phyloP scores from a whole-genome alignment of 2,329 filamentous ascomycete species.

The Exserohilum turcica region DNA sequence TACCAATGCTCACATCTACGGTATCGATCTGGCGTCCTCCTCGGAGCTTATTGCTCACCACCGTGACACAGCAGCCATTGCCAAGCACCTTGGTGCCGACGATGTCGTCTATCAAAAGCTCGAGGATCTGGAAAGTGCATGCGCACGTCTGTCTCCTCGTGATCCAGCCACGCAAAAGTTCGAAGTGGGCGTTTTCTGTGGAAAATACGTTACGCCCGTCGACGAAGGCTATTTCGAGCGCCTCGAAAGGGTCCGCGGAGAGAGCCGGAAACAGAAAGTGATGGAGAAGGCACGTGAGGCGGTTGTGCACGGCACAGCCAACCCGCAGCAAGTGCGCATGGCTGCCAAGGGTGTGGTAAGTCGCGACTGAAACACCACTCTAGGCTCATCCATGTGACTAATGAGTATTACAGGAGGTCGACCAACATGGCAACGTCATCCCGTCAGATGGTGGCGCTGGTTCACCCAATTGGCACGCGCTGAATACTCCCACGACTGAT shows the following conservation, averaged over 20 bases:
- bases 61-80: constrained; percentile 65
- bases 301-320: constrained; percentile 66
- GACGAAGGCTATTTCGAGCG: constrained; percentile 82
- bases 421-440: constrained; percentile 62
- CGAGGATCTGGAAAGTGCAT: constrained; percentile 78
- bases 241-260: constrained; percentile 72
- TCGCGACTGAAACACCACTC: constrained; percentile 1
- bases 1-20: constrained; percentile 63
- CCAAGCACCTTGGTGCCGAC: constrained; percentile 72
- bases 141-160: constrained; percentile 70
- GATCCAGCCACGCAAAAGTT: constrained; percentile 67
- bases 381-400: constrained; percentile 5
- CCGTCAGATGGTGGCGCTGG: constrained; percentile 49
- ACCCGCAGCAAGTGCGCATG: constrained; percentile 64
- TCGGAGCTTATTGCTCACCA: constrained; percentile 74
- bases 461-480: constrained; percentile 32
- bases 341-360: constrained; percentile 63
- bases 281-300: constrained; percentile 68
- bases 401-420: constrained; percentile 51
- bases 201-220: constrained; percentile 82
- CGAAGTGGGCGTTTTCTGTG: constrained; percentile 91
- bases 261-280: constrained; percentile 70
- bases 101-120: constrained; percentile 79
- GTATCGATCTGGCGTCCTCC: constrained; percentile 75
- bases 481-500: constrained; percentile 26